Percentiles rank a stretch among this genome's conserved stretches.
phyloP scores from a whole-genome alignment of 305 asterid species.

The Nicotiana rustica region DNA sequence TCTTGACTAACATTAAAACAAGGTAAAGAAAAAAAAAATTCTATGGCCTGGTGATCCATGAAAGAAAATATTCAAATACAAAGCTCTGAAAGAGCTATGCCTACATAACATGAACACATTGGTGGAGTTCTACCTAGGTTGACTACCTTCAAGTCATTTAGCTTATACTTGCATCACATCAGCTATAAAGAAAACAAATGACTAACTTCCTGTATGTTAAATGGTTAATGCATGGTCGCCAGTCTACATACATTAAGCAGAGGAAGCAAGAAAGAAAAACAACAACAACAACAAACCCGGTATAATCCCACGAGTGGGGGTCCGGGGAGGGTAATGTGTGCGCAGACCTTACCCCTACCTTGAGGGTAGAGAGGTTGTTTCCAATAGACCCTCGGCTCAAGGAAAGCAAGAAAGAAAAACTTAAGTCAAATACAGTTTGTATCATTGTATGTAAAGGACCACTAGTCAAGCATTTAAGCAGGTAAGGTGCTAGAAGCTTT shows the following conservation, averaged over 20 bases:
- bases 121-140: slow-evolving; percentile 14
- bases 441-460: neutral
- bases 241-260: neutral
- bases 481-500: neutral
- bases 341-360: too few relatives aligned
- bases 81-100: neutral
- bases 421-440: neutral
- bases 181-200: neutral
- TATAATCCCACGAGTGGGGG: too few relatives aligned
- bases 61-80: neutral
- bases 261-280: neutral
- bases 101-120: neutral
- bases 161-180: neutral
- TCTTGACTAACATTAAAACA: slow-evolving; percentile 19
- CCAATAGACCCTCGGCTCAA: too few relatives aligned
- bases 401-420: neutral
- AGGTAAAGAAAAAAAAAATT: neutral
- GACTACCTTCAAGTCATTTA: slow-evolving; percentile 25
- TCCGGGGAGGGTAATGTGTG: too few relatives aligned
- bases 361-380: too few relatives aligned
- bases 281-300: too few relatives aligned
- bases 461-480: neutral
- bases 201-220: neutral
- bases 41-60: neutral
- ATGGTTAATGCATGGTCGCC: neutral